These are phyloP conservation scores for Diaporthe sp. DNA, from an alignment of 2,329 filamentous ascomycete genomes.

Conservation along the genomic window DNA sequence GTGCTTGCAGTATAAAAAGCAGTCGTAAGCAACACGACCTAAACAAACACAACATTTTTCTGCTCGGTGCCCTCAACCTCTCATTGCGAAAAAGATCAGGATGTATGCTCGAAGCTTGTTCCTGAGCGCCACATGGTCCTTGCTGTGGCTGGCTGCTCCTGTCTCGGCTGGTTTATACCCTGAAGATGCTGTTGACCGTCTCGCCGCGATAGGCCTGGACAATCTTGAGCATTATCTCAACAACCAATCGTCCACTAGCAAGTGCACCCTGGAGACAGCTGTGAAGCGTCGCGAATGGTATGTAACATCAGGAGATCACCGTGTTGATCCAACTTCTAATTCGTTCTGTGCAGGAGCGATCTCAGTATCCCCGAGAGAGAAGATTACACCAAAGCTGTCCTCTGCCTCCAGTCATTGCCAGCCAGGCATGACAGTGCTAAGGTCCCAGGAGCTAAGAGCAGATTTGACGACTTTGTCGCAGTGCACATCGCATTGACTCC, in stretches of 20 bases:
- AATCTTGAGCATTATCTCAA: conserved; percentile 1
- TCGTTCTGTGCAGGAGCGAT: background rate
- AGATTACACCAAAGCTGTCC: conserved; percentile 26
- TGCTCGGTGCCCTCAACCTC: background rate
- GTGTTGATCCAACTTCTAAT: background rate
- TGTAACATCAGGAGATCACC: too few species aligned
- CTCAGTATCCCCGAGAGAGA: conserved; percentile 13
- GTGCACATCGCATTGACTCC: conserved; percentile 1
- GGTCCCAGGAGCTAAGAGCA: conserved; percentile 23
- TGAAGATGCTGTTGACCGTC: conserved; percentile 6
- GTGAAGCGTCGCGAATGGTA: conserved; percentile 22
- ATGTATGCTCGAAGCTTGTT: background rate
- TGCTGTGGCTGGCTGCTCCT: background rate
- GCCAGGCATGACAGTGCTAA: background rate
- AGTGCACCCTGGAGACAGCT: conserved; percentile 21
- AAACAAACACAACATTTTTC: too few species aligned
- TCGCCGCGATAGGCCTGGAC: background rate
- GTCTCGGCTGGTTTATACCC: conserved; percentile 17
- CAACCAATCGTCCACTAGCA: background rate
- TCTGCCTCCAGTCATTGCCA: conserved; percentile 24
- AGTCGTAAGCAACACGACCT: too few species aligned
- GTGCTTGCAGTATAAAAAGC: background rate
- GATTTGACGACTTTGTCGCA: conserved; percentile 31
- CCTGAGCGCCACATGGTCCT: background rate
- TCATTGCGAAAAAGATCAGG: background rate